A percentile compares a stretch with the other conserved stretches of the same genome.
Evolutionary conservation across 306 rosid genomes (phyloP).

Genomic region (Acmispon strigosus): DNA sequence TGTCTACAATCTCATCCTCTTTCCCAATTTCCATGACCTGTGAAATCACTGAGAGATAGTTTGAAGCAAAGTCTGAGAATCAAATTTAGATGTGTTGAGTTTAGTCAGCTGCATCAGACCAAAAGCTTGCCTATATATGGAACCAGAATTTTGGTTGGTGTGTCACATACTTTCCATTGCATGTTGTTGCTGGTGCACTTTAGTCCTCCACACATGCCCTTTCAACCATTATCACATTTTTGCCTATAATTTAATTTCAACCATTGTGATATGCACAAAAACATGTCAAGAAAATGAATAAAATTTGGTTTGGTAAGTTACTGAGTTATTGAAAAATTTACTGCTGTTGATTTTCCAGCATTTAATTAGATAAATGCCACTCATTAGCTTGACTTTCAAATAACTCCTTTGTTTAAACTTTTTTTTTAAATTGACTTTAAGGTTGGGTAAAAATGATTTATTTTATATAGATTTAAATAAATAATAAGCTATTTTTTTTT

Average conservation of each 20-base stretch:
- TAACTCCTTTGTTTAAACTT: too few species aligned
- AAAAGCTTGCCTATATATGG: slow-evolving; percentile 36
- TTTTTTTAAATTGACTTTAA: too few species aligned
- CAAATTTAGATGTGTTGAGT: slow-evolving; percentile 2
- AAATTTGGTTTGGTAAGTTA: slow-evolving; percentile 12
- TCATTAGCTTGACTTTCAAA: neutral
- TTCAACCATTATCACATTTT: slow-evolving; percentile 29
- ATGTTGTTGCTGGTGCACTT: slow-evolving; percentile 17
- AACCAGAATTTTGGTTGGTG: slow-evolving; percentile 49
- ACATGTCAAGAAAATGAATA: slow-evolving; percentile 63
- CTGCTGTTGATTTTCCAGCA: neutral
- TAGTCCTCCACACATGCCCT: slow-evolving; percentile 33
- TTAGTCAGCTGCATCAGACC: slow-evolving; percentile 43
- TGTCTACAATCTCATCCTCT: slow-evolving; percentile 62
- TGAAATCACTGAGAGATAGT: neutral
- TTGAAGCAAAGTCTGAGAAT: slow-evolving; percentile 9
- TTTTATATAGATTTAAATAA: too few species aligned
- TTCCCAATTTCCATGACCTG: slow-evolving; percentile 54
- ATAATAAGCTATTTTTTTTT: too few species aligned
- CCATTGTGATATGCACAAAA: slow-evolving; percentile 19
- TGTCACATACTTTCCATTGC: slow-evolving; percentile 69
- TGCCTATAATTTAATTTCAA: neutral
- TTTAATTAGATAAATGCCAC: neutral
- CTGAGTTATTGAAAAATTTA: neutral
- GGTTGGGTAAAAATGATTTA: too few species aligned